Evolutionary conservation across 2,329 filamentous ascomycete genomes (phyloP), one percentile per base, ranked within the genome.

Genomic region (Arthroderma uncinatum): DNA sequence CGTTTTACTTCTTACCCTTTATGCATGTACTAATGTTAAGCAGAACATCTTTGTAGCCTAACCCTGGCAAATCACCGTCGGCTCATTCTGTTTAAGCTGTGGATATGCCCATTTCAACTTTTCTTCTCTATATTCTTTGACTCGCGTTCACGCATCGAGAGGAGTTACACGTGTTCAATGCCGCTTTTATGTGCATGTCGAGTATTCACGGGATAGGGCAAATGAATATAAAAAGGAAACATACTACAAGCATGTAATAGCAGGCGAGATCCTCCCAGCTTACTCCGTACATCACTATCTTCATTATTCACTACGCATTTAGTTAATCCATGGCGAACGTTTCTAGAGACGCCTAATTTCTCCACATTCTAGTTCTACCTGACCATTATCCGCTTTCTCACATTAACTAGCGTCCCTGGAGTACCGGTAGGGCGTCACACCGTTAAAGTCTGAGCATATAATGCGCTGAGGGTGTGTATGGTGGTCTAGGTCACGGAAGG

Each of bases 71-170:
- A 30, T 33, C 44, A 12, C 25, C 44, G 25, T 30, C 44, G 25
- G 14, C 16, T 33, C 12, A 33, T 30, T 25, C 44, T 25, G 44
- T 21, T 50, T 14, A 12, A 25, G n/a, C n/a, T 25, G 40, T 44
- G 40, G 40, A 28, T n/a, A 50, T 33, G 23, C 23, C 28, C 23
- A 21, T 50, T 50, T 6, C 44, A 16, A 33, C 33, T 30, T 33
- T 30, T 16, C 16, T 50, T n/a, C 23, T n/a, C 44, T 14, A 16
- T 50, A 9, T 50, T 50, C n/a, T 33, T 33, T 39, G 36, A 53
- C n/a, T 21, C 50, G 50, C 36, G 50, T 53, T 53, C 50, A 36
- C 50, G 50, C 50, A 53, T 53, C 23, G 36, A 37, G 36, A 53
- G 50, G 50, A 53, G 50, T 53, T 53, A 53, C 12, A 36, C 23